phyloP scores from a whole-genome alignment of 176 grass and related monocot species.

The Carex scoparia region DNA sequence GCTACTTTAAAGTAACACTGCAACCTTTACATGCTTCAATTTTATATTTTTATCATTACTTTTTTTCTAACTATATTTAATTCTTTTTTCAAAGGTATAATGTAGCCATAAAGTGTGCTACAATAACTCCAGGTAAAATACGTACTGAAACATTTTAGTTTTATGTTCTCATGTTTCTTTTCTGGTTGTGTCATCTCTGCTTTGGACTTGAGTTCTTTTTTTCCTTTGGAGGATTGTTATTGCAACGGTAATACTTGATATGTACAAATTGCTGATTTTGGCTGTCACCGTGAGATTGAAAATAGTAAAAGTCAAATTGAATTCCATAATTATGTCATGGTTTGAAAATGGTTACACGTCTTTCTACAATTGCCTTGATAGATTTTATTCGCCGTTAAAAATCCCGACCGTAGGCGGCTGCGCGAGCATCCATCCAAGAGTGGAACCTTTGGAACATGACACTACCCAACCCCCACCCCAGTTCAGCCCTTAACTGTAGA shows the following conservation, averaged over 20 bases:
- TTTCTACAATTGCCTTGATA: no score
- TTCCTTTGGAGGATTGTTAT: not conserved
- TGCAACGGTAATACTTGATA: not conserved
- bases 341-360: no score
- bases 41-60: not conserved
- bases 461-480: no score
- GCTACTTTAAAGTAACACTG: slow-evolving; percentile 68
- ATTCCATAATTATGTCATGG: no score
- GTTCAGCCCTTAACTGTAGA: no score
- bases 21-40: not conserved
- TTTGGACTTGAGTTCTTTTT: not conserved
- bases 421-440: no score
- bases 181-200: not conserved
- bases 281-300: not conserved
- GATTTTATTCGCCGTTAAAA: no score
- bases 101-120: slow-evolving; percentile 95
- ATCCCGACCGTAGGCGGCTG: no score
- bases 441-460: no score
- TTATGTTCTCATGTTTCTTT: slow-evolving; percentile 1
- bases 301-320: no score
- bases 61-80: not conserved
- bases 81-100: slow-evolving; percentile 54
- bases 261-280: not conserved
- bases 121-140: slow-evolving; percentile 83
- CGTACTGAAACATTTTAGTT: slow-evolving; percentile 9